phyloP scores from a whole-genome alignment of 768 basidiomycete genomes.

The Cystobasidiopsis lactophilus region DNA sequence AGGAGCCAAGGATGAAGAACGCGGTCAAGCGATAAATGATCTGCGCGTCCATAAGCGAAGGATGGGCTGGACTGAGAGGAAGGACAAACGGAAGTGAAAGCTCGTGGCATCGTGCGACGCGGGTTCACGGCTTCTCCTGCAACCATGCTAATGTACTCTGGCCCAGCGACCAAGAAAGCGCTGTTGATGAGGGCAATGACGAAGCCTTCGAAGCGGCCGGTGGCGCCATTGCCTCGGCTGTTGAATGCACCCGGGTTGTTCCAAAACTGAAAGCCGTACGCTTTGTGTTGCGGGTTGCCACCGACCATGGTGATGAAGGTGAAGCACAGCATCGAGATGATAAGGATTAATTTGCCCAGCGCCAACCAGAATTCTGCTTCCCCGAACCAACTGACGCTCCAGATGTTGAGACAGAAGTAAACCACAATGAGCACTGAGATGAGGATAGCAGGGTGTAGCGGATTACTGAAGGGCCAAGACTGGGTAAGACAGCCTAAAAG shows the following conservation, averaged over 20 bases:
- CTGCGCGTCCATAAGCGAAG: too few species aligned
- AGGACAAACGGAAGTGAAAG: background rate
- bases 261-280: constrained; percentile 37
- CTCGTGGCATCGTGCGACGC: constrained; percentile 5
- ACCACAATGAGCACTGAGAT: constrained; percentile 6
- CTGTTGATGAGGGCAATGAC: constrained; percentile 3
- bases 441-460: constrained; percentile 7
- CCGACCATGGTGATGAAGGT: constrained; percentile 42
- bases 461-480: too few species aligned
- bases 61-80: too few species aligned
- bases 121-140: constrained; percentile 11
- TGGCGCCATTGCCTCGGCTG: background rate
- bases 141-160: constrained; percentile 11
- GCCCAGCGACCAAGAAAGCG: constrained; percentile 8
- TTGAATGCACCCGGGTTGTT: constrained; percentile 15
- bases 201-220: constrained; percentile 11
- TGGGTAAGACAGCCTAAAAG: too few species aligned
- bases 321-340: constrained; percentile 32
- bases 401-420: constrained; percentile 9
- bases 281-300: constrained; percentile 36
- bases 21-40: constrained; percentile 10
- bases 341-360: constrained; percentile 33
- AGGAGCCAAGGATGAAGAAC: constrained; percentile 37
- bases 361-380: constrained; percentile 40
- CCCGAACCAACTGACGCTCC: constrained; percentile 11